These are phyloP conservation scores for Lumnitzera racemosa DNA, from an alignment of 345 rosid genomes.

Conservation along the genomic window DNA sequence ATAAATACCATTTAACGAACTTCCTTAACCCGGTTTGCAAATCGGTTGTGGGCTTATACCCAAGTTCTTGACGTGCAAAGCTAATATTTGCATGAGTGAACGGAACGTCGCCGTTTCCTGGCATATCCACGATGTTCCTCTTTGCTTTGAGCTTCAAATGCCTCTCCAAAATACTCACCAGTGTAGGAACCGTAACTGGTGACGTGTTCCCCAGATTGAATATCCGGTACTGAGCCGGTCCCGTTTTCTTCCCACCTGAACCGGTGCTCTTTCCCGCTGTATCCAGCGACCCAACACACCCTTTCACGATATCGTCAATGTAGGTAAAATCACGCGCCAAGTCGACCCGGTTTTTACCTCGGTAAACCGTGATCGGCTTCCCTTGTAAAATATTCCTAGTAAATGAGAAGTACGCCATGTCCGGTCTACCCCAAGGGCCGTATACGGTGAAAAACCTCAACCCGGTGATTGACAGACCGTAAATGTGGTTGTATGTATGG, in stretches of 20 bases:
- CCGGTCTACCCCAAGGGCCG: slow-evolving; percentile 36
- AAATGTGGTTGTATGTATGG: slow-evolving; percentile 34
- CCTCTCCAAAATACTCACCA: slow-evolving; percentile 25
- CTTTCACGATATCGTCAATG: slow-evolving; percentile 31
- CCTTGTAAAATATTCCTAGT: slow-evolving; percentile 28
- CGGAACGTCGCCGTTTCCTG: slow-evolving; percentile 37
- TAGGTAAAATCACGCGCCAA: slow-evolving; percentile 31
- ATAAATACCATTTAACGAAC: slow-evolving; percentile 30
- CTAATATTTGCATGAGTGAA: slow-evolving; percentile 30
- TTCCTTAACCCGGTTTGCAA: slow-evolving; percentile 27
- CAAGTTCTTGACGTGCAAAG: slow-evolving; percentile 19
- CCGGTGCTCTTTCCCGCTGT: slow-evolving; percentile 30
- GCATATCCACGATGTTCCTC: slow-evolving; percentile 23
- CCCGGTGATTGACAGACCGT: slow-evolving; percentile 30
- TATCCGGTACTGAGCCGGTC: slow-evolving; percentile 27
- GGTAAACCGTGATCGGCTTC: slow-evolving; percentile 28
- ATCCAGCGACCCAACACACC: slow-evolving; percentile 26
- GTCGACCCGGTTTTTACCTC: slow-evolving; percentile 26
- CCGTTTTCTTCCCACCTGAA: slow-evolving; percentile 28
- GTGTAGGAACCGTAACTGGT: slow-evolving; percentile 30
- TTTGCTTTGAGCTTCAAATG: slow-evolving; percentile 29
- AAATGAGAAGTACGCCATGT: slow-evolving; percentile 33
- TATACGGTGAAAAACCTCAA: slow-evolving; percentile 32
- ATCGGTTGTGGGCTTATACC: slow-evolving; percentile 30
- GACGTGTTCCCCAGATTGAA: slow-evolving; percentile 30